Evolutionary conservation across 768 basidiomycete genomes (phyloP).

Genomic region (Mrakia blollopis): DNA sequence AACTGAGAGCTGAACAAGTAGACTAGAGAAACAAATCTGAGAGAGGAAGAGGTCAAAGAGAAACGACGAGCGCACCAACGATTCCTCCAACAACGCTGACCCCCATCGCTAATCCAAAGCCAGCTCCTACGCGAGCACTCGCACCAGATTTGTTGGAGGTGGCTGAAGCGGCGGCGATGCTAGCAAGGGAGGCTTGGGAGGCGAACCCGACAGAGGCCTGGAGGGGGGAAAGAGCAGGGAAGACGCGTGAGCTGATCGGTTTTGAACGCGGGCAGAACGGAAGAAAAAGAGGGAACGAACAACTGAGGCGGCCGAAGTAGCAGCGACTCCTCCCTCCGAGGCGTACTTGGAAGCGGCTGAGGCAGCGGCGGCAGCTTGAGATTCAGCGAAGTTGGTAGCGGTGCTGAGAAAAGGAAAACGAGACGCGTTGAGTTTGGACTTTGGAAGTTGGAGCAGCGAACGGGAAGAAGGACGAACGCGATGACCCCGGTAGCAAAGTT

Average conservation of each 20-base stretch:
- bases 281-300: not conserved
- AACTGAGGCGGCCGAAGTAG: not conserved
- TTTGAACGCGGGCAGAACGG: not conserved
- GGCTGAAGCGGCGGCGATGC: not conserved
- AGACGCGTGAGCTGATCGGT: not conserved
- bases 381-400: slow-evolving; percentile 3
- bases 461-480: not conserved
- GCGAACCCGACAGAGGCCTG: slow-evolving; percentile 6
- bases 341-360: slow-evolving; percentile 1
- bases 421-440: not conserved
- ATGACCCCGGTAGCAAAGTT: not conserved
- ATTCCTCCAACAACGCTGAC: not conserved
- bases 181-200: slow-evolving; percentile 1
- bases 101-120: not conserved
- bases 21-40: not conserved
- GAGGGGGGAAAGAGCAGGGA: not conserved
- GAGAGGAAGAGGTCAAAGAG: not conserved
- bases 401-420: not conserved
- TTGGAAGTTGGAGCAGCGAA: not conserved
- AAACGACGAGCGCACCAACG: not conserved
- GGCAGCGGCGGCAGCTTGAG: not conserved
- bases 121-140: not conserved
- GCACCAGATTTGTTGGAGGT: not conserved
- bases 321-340: not conserved
- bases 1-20: not conserved